These are phyloP conservation scores for Fusarium fracticaudum DNA, from an alignment of 2,329 filamentous ascomycete species.

Conservation along the genomic window DNA sequence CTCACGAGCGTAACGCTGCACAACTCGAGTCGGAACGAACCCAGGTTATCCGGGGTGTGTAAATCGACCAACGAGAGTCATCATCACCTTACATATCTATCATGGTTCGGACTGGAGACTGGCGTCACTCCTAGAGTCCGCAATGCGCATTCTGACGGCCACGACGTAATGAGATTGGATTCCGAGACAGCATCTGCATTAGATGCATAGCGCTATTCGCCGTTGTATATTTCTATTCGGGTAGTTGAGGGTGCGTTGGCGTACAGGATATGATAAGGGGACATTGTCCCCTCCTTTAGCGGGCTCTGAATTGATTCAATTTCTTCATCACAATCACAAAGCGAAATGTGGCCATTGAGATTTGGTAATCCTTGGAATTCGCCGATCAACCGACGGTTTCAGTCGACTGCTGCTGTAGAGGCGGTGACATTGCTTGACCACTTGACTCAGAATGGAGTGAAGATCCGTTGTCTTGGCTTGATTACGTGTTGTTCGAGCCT, in stretches of 20 bases:
- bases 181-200: constrained; percentile 29
- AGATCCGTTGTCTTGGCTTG: constrained; percentile 32
- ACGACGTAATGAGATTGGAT: constrained; percentile 42
- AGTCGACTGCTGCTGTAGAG: constrained; percentile 11
- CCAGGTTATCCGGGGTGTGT: constrained; percentile 92
- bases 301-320: constrained; percentile 38
- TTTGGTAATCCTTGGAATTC: background rate
- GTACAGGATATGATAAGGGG: constrained; percentile 39
- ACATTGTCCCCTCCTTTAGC: constrained; percentile 27
- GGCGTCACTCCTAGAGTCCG: constrained; percentile 32
- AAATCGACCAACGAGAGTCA: constrained; percentile 42
- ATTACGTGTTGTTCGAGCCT: constrained; percentile 33
- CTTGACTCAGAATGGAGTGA: constrained; percentile 36
- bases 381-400: constrained; percentile 6
- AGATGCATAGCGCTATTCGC: constrained; percentile 36
- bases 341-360: background rate
- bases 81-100: background rate
- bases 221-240: constrained; percentile 39
- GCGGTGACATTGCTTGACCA: constrained; percentile 35
- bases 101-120: constrained; percentile 15
- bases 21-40: constrained; percentile 94
- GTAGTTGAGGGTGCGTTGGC: constrained; percentile 39
- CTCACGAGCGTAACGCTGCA: constrained; percentile 91
- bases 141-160: constrained; percentile 31
- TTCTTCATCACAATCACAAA: constrained; percentile 20